Evolutionary conservation across 306 rosid species (phyloP), one percentile per base, ranked within the genome.

Genomic region (Begonia masoniana): DNA sequence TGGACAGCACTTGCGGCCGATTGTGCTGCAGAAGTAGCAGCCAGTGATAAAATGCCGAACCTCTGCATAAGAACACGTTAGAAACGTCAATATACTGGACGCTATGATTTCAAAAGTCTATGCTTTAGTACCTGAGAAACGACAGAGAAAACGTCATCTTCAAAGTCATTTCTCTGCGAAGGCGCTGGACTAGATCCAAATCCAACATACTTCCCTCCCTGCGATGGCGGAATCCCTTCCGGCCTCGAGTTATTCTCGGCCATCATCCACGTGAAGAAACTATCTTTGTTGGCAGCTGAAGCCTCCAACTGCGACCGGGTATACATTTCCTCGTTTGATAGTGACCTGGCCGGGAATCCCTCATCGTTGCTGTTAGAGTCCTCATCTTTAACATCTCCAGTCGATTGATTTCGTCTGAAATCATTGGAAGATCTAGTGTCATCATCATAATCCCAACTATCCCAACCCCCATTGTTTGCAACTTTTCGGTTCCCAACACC

Each of bases 131-230:
- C 99, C 99, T 92, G 94, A 62, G 99, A 92, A 70, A 92, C 89
- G 62, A 72, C 95, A 36, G 96, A 79, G 15, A 86, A 60, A 59
- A 77, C 76, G 55, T 86, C 99, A 17, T 65, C 76, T 57, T 65
- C 58, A 61, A 61, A 50, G 43, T 59, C 62, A 57, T 3, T 65
- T 70, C 63, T 72, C 59, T 48, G 88, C 0, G 74, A 9, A 39
- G 78, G 7, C 31, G 91, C 68, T 0, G 87, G 79, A 47, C 63
- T 49, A 15, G 99, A 92, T 61, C 99, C 99, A 13, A 92, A 92
- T 5, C 99, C 99, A 4, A 92, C 96, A 15, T 81, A 92, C 72
- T 92, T 92, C 15, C 99, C 99, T 0, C 99, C 96, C 57, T 79
- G 96, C 7, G 96, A 81, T 2, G 99, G 99, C 0, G 99, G 93